These are phyloP conservation scores for Candida yuanshanica DNA, from an alignment of 805 yeast genomes.

Conservation along the genomic window DNA sequence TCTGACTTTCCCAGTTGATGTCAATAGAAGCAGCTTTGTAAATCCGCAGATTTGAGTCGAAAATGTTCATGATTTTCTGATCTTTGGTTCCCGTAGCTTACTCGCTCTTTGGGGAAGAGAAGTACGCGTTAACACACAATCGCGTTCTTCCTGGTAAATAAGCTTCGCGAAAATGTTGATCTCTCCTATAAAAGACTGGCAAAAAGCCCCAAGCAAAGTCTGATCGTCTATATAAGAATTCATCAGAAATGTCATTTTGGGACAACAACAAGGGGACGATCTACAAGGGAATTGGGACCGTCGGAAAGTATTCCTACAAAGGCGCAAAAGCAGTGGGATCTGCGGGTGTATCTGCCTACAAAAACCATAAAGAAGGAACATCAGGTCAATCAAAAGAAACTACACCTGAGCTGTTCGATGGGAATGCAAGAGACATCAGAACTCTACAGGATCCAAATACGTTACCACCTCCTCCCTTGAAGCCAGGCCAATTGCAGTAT, in stretches of 20 bases:
- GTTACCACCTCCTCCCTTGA: constrained; percentile 36
- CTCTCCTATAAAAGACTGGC: too few relatives aligned
- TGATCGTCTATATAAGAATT: too few relatives aligned
- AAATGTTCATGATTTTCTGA: constrained; percentile 7
- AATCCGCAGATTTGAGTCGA: constrained; percentile 15
- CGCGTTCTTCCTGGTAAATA: too few relatives aligned
- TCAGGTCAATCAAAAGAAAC: background rate
- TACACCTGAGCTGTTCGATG: constrained; percentile 1
- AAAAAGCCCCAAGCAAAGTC: too few relatives aligned
- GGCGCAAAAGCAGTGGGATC: constrained; percentile 37
- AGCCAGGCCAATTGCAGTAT: constrained; percentile 32
- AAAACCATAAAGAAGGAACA: constrained; percentile 25
- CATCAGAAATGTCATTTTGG: constrained; percentile 31
- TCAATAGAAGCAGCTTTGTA: constrained; percentile 10
- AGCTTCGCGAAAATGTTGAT: too few relatives aligned
- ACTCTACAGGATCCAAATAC: constrained; percentile 12
- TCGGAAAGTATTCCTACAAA: constrained; percentile 31
- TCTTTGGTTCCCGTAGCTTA: too few relatives aligned
- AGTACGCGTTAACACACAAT: too few relatives aligned
- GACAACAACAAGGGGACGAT: constrained; percentile 36
- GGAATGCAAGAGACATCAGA: constrained; percentile 8
- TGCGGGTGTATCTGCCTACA: constrained; percentile 35
- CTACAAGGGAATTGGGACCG: constrained; percentile 29
- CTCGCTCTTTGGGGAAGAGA: too few relatives aligned
- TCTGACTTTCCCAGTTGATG: constrained; percentile 9